Percentiles rank a stretch among this genome's conserved stretches.
These are phyloP conservation scores for Mycena epipterygia DNA, from an alignment of 768 basidiomycete genomes.

Conservation along the genomic window DNA sequence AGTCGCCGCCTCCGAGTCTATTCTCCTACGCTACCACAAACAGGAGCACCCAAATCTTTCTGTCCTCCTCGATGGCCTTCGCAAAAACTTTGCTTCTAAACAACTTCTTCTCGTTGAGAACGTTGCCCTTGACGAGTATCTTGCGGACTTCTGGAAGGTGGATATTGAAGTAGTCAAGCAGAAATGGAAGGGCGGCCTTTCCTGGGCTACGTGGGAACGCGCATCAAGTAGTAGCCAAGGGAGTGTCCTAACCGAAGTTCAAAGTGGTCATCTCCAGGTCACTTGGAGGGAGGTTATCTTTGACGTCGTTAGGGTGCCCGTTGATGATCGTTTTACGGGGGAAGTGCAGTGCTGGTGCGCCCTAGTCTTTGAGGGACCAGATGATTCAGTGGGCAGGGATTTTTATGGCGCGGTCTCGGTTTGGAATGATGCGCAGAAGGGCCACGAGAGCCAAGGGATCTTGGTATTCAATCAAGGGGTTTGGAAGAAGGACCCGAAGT, in stretches of 20 bases:
- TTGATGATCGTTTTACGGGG: not conserved
- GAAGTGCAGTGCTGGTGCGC: not conserved
- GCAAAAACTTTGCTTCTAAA: not conserved
- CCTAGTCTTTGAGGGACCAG: constrained; percentile 10
- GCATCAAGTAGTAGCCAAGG: not conserved
- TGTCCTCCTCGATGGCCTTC: constrained; percentile 4
- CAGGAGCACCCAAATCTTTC: not conserved
- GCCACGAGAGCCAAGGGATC: not conserved
- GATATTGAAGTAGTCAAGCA: not conserved
- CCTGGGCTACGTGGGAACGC: constrained; percentile 7
- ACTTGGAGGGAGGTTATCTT: constrained; percentile 10
- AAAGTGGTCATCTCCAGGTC: constrained; percentile 12
- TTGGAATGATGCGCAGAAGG: constrained; percentile 4
- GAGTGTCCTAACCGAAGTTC: constrained; percentile 8
- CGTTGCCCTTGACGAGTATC: constrained; percentile 2
- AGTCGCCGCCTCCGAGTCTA: not conserved
- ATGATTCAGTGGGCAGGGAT: constrained; percentile 9
- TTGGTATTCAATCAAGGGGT: constrained; percentile 11
- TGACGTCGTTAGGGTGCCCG: constrained; percentile 1
- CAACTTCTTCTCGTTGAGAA: constrained; percentile 12
- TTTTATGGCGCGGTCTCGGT: not conserved
- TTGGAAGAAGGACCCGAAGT: constrained; percentile 2
- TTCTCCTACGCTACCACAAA: not conserved
- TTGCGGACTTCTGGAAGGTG: not conserved
- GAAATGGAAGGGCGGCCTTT: constrained; percentile 13